Base-by-base conservation (phyloP, 192 early-diverging fungal species). In the Umbelopsis vinacea region DNA sequence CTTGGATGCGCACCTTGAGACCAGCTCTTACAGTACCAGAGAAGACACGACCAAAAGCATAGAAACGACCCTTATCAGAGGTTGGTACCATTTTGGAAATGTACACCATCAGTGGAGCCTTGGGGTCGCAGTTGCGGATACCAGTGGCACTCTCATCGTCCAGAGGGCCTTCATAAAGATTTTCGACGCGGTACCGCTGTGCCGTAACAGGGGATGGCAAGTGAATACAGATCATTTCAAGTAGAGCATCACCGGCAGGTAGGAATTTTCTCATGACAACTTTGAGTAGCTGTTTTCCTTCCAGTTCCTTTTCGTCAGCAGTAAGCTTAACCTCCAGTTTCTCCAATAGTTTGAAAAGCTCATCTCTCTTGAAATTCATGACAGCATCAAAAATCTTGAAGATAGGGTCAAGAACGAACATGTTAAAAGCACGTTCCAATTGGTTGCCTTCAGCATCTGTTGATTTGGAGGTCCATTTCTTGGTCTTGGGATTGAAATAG, bases 1-100 rank as follows among this genome's bases (percentile, higher is more conserved):
- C 97, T 84, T 97, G 97, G 76, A 98, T 97, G 82, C 97, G 95
- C 88, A 98, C 96, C 91, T 97, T 97, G 78, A 92, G 89, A 87
- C 97, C 96, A 73, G 94, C 92, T 54, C 87, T 84, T 76, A 96
- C 95, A 71, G 95, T 97, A 78, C 97, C 97, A 78, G 96, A 93
- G 90, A 98, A 97, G 79, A 98, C 96, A 92, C 96, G 95, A 78
- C 96, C 96, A 80, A 98, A 98, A 74, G 96, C 96, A 87, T 94
- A 96, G 93, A 98, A 98, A 79, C 96, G 94, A 77, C 95, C 94
- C 90, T 95, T 96, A 84, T 96, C 96, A 72, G 94, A 94, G 73
- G 96, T 96, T 57, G 95, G 95, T 76, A 96, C 95, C 96, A 97
- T 96, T 92, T 98, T 98, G 82, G 95, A 96, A 77, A 98, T 87